phyloP scores from a whole-genome alignment of 2,329 filamentous ascomycete species.

The Calonectria pteridis region DNA sequence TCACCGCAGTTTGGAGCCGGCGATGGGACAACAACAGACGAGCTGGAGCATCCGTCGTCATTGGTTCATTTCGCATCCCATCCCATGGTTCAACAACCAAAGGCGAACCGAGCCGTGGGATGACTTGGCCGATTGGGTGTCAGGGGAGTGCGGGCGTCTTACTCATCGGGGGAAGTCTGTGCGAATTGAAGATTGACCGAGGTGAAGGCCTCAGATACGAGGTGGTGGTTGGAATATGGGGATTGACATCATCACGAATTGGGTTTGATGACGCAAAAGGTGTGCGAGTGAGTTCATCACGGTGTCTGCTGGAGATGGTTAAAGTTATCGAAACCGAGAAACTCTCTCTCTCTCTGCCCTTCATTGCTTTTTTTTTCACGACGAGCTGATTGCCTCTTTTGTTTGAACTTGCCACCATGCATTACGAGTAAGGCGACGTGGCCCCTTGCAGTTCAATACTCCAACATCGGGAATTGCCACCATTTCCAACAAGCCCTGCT shows the following conservation, averaged over 20 bases:
- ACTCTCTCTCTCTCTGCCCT: neutral
- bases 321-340: neutral
- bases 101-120: neutral
- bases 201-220: neutral
- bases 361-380: neutral
- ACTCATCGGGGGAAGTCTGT: no score
- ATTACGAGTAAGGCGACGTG: neutral
- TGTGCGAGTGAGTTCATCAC: neutral
- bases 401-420: no score
- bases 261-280: neutral
- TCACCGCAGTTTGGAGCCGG: slow-evolving; percentile 7
- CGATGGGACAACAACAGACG: slow-evolving; percentile 24
- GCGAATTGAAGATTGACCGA: neutral
- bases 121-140: neutral
- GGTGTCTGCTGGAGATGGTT: neutral
- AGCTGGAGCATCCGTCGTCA: neutral
- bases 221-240: neutral
- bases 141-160: neutral
- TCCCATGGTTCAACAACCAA: neutral
- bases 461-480: neutral
- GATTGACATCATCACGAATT: neutral
- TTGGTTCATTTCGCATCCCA: no score
- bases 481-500: neutral
- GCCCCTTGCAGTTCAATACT: neutral
- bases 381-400: neutral